Conservation (phyloP, 768 basidiomycete species). For the Crucibulum laeve region DNA sequence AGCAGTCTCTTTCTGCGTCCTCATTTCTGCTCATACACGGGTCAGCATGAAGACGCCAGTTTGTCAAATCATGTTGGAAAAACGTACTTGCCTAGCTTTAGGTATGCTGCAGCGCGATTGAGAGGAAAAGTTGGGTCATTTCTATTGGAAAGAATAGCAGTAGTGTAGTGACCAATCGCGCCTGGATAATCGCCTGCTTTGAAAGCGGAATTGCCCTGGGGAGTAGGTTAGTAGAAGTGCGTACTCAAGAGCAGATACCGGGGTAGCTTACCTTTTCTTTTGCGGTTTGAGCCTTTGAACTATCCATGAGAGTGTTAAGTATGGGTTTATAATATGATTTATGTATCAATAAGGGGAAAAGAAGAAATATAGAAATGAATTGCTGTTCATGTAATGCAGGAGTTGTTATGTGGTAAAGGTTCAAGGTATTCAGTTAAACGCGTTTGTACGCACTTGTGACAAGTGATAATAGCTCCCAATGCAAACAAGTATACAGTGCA, state of each 20-base stretch:
- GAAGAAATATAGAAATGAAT: no score
- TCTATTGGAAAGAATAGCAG: constrained; percentile 69
- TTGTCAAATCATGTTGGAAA: constrained; percentile 4
- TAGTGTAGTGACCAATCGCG: constrained; percentile 84
- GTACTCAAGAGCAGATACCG: neutral
- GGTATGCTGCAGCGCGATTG: constrained; percentile 88
- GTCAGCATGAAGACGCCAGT: constrained; percentile 3
- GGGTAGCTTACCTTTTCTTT: constrained; percentile 29
- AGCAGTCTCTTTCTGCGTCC: constrained; percentile 82
- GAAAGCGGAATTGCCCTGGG: constrained; percentile 85
- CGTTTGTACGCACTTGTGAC: no score
- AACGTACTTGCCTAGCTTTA: constrained; percentile 93
- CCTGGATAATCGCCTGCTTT: constrained; percentile 72
- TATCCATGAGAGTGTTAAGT: no score
- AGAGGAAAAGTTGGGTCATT: constrained; percentile 75
- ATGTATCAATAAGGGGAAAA: no score
- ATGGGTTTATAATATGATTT: no score
- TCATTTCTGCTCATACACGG: constrained; percentile 44
- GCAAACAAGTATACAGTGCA: no score
- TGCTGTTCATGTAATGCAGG: no score
- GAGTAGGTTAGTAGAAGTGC: neutral
- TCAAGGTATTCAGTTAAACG: no score
- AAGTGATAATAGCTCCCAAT: no score
- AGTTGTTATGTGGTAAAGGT: no score
- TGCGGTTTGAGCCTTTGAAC: constrained; percentile 23